These are phyloP conservation scores for Opeltia flavorubescens DNA, from an alignment of 495 filamentous ascomycete genomes.

Conservation along the genomic window DNA sequence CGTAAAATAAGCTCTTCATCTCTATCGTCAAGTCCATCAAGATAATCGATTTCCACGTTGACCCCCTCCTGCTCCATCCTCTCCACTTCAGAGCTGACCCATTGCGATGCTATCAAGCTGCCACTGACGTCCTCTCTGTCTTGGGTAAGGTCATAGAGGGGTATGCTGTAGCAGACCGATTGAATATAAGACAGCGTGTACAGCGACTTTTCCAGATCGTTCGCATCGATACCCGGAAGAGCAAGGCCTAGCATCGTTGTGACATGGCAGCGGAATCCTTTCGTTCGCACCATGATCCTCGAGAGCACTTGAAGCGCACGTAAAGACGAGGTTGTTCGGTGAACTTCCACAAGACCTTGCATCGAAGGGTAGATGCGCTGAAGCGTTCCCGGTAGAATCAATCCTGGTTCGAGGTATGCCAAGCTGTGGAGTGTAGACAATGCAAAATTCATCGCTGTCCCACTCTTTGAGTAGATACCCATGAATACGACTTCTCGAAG, in stretches of 20 bases:
- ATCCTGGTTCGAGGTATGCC: slow-evolving; percentile 76
- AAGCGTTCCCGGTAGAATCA: slow-evolving; percentile 85
- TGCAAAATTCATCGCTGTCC: slow-evolving; percentile 77
- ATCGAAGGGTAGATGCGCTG: slow-evolving; percentile 95
- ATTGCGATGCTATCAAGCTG: slow-evolving; percentile 73
- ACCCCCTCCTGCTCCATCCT: slow-evolving; percentile 82
- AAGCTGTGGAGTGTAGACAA: slow-evolving; percentile 79
- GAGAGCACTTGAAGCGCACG: slow-evolving; percentile 80
- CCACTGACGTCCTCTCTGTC: slow-evolving; percentile 52
- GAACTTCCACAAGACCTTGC: slow-evolving; percentile 92
- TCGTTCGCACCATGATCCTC: slow-evolving; percentile 76
- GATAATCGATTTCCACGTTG: slow-evolving; percentile 73
- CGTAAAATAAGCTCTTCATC: slow-evolving; percentile 82
- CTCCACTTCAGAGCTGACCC: slow-evolving; percentile 88
- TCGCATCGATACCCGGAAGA: slow-evolving; percentile 91
- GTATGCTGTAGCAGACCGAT: slow-evolving; percentile 85
- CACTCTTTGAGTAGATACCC: slow-evolving; percentile 94
- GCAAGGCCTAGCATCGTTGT: slow-evolving; percentile 84
- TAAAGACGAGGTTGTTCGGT: slow-evolving; percentile 87
- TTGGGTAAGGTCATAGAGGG: slow-evolving; percentile 69
- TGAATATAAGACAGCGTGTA: slow-evolving; percentile 92
- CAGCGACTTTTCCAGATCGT: slow-evolving; percentile 91
- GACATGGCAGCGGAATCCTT: slow-evolving; percentile 88
- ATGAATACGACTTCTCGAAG: slow-evolving; percentile 91
- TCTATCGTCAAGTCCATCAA: slow-evolving; percentile 63